Base-by-base conservation (phyloP, 768 basidiomycete genomes). In the Calocybe cyanea region DNA sequence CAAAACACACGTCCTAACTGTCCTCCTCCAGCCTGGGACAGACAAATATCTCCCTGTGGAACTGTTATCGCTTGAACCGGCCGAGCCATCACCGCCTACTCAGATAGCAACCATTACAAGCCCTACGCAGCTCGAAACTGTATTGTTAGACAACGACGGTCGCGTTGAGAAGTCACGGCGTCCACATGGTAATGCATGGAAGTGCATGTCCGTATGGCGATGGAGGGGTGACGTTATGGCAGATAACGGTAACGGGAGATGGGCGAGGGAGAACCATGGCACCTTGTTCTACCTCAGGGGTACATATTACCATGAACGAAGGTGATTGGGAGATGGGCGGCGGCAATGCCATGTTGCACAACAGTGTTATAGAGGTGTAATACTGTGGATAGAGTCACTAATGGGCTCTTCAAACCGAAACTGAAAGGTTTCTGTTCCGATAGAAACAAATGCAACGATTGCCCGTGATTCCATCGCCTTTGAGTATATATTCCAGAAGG, bases 151-250 rank as follows among this genome's bases (percentile, higher is more conserved):
- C 44, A 59, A 70, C 0, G 77, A 81, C 46, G 77, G 73, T 2
- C 68, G 76, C 3, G 63, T 80, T 1, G 67, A 71, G 9, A 68
- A 65, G 38, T 34, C 59, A 9, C 63, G 63, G 43, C 55, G 75
- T 20, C 69, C 73, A 2, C 70, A 76, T 47, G 75, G 70, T 6
- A 77, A 78, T 46, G 78, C 78, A 3, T 81, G 79, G 78, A 82
- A 82, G 57, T 57, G 60, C 7, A 65, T 82, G 51, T 73, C 75
- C 4, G 63, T 83, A 4, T 82, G 76, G 75, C 61, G 80, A 13
- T 76, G 73, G 71, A 57, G 66, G 20, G 65, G 65, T 7, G 70
- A 68, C 8, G 51, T 46, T 15, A 51, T 42, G 6, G 23, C 43
- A 14, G 51, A 48, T 20, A 43, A 46, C 7, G 54, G 56, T 7